Evolutionary conservation across 768 basidiomycete species (phyloP).

Genomic region (Agaricus blazei): DNA sequence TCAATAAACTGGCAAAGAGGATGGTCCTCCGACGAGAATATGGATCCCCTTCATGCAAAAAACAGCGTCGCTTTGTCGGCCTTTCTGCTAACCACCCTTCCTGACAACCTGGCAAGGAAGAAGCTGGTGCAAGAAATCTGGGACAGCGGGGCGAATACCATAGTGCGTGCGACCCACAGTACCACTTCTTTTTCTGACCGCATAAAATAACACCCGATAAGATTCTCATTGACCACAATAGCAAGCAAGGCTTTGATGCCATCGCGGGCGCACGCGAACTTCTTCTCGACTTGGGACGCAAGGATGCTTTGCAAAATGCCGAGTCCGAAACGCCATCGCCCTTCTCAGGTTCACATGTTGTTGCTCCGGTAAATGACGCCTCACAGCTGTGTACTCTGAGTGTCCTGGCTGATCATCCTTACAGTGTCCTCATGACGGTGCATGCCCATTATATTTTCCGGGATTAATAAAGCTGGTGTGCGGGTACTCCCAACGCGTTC

Average conservation of each 20-base stretch:
- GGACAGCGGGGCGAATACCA: constrained; percentile 82
- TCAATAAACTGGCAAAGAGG: constrained; percentile 51
- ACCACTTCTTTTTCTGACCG: background rate
- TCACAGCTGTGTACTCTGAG: background rate
- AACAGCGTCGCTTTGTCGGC: constrained; percentile 74
- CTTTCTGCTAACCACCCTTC: constrained; percentile 76
- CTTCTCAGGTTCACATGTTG: constrained; percentile 66
- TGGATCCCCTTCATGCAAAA: constrained; percentile 36
- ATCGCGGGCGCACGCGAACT: constrained; percentile 77
- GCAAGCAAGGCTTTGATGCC: constrained; percentile 65
- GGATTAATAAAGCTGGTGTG: constrained; percentile 56
- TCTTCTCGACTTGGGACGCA: constrained; percentile 58
- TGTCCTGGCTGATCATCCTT: background rate
- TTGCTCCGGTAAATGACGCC: constrained; percentile 67
- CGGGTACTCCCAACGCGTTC: constrained; percentile 83
- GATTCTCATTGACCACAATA: constrained; percentile 86
- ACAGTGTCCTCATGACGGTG: constrained; percentile 87
- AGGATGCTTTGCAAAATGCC: constrained; percentile 39
- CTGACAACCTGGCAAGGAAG: constrained; percentile 56
- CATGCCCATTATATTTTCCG: constrained; percentile 71
- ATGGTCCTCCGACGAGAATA: constrained; percentile 43
- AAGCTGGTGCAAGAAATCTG: constrained; percentile 79
- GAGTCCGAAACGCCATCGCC: constrained; percentile 18
- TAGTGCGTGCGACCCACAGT: constrained; percentile 39
- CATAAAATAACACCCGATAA: constrained; percentile 20